Conservation (phyloP, 176 grass and related monocot species). For the Carex pumila region DNA sequence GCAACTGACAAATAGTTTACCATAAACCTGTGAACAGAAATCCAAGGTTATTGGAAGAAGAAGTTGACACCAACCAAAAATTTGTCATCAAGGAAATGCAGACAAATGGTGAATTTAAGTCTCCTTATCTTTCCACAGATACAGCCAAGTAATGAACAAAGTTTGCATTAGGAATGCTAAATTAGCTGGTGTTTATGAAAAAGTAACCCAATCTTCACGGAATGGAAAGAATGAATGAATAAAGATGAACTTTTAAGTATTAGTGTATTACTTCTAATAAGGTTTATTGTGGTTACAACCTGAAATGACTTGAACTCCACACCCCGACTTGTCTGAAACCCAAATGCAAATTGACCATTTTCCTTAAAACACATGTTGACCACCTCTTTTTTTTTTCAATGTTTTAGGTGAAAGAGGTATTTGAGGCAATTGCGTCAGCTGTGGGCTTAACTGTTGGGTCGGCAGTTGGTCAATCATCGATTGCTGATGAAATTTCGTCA, state of each 20-base stretch:
- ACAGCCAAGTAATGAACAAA: background rate
- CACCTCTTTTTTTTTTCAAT: constrained; percentile 4
- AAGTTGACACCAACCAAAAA: background rate
- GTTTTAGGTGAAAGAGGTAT: constrained; percentile 90
- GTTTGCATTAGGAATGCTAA: background rate
- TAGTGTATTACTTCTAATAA: background rate
- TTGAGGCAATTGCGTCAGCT: constrained; percentile 69
- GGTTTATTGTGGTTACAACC: background rate
- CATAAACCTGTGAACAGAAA: background rate
- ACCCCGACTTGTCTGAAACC: background rate
- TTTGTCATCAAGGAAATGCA: background rate
- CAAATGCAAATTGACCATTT: background rate
- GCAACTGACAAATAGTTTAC: background rate
- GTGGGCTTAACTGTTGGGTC: constrained; percentile 71
- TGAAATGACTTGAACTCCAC: background rate
- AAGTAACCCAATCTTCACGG: background rate
- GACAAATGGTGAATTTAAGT: background rate
- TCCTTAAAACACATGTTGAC: background rate
- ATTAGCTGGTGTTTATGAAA: background rate
- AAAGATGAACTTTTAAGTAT: background rate
- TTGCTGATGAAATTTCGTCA: constrained; percentile 74
- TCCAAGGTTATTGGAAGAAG: background rate
- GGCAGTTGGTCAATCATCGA: constrained; percentile 85
- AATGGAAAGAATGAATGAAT: background rate
- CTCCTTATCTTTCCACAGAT: background rate